These are phyloP conservation scores for Sicyos baderoa DNA, from an alignment of 306 rosid species.

Conservation along the genomic window DNA sequence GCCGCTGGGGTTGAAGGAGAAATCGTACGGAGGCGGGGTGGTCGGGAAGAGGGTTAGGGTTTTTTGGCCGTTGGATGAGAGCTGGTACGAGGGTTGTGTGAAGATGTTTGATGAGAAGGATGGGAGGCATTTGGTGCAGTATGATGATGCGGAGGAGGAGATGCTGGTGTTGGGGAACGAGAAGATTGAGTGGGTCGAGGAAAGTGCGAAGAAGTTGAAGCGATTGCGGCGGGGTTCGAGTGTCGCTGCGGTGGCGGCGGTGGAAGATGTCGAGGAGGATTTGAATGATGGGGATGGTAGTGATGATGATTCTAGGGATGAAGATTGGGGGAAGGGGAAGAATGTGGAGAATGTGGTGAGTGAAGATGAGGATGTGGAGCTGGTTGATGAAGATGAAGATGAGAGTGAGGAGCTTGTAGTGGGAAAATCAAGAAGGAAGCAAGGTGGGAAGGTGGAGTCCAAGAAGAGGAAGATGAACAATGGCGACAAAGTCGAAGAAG, in stretches of 20 bases:
- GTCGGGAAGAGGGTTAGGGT: constrained; percentile 68
- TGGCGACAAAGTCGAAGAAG: constrained; percentile 31
- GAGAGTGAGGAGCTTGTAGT: constrained; percentile 32
- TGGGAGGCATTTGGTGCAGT: constrained; percentile 49
- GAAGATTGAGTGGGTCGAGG: constrained; percentile 56
- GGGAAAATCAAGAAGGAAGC: constrained; percentile 31
- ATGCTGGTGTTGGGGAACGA: constrained; percentile 43
- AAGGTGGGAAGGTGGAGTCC: constrained; percentile 23
- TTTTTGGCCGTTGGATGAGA: constrained; percentile 66
- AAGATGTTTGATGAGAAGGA: constrained; percentile 36
- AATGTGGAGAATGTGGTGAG: constrained; percentile 32
- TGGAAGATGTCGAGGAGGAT: constrained; percentile 24
- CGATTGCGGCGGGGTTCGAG: constrained; percentile 35
- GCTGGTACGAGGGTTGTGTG: constrained; percentile 75
- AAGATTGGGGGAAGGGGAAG: constrained; percentile 67
- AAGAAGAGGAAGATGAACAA: constrained; percentile 43
- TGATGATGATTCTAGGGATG: constrained; percentile 59
- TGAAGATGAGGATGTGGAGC: constrained; percentile 37
- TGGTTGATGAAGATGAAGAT: constrained; percentile 41
- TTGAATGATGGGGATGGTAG: constrained; percentile 26
- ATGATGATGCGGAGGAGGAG: constrained; percentile 75
- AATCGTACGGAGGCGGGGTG: constrained; percentile 32
- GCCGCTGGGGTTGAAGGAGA: constrained; percentile 11
- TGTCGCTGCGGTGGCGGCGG: constrained; percentile 6
- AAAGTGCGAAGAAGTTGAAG: constrained; percentile 31